Conservation (phyloP, 768 basidiomycete genomes). For the Mycena indigotica region DNA sequence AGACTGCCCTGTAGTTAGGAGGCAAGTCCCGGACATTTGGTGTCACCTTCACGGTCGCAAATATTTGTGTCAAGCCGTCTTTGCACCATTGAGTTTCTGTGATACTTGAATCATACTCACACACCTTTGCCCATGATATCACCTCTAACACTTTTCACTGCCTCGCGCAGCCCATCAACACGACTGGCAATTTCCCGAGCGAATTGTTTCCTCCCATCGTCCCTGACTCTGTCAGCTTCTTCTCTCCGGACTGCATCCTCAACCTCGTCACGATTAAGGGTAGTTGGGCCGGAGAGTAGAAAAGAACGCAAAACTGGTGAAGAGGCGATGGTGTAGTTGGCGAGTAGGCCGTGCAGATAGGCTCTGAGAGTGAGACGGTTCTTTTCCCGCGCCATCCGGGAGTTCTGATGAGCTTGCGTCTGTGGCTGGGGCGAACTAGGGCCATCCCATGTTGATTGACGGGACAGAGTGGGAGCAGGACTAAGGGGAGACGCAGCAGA, state of each 20-base stretch:
- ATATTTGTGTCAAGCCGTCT: slow-evolving; percentile 91
- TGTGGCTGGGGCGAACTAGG: slow-evolving; percentile 25
- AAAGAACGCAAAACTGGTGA: slow-evolving; percentile 88
- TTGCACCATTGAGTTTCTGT: background rate
- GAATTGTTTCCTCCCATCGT: slow-evolving; percentile 86
- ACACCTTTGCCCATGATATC: slow-evolving; percentile 87
- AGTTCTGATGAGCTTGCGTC: slow-evolving; percentile 29
- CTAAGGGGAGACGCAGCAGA: slow-evolving; percentile 33
- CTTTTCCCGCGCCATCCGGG: slow-evolving; percentile 83
- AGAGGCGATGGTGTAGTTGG: slow-evolving; percentile 71
- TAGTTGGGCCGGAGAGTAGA: slow-evolving; percentile 74
- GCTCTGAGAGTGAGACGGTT: slow-evolving; percentile 92
- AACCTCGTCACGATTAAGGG: slow-evolving; percentile 67
- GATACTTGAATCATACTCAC: background rate
- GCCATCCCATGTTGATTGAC: slow-evolving; percentile 20
- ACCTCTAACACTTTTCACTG: slow-evolving; percentile 87
- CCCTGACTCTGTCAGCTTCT: slow-evolving; percentile 84
- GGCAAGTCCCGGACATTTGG: slow-evolving; percentile 78
- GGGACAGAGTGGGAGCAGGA: slow-evolving; percentile 27
- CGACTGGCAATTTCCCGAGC: slow-evolving; percentile 82
- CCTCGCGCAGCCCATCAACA: slow-evolving; percentile 82
- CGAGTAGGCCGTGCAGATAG: slow-evolving; percentile 82
- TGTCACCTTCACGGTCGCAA: slow-evolving; percentile 82
- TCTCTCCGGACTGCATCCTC: slow-evolving; percentile 80
- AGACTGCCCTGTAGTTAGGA: slow-evolving; percentile 79